Evolutionary conservation across 1,284 basidiomycete species (phyloP).

Genomic region (Grifola frondosa): DNA sequence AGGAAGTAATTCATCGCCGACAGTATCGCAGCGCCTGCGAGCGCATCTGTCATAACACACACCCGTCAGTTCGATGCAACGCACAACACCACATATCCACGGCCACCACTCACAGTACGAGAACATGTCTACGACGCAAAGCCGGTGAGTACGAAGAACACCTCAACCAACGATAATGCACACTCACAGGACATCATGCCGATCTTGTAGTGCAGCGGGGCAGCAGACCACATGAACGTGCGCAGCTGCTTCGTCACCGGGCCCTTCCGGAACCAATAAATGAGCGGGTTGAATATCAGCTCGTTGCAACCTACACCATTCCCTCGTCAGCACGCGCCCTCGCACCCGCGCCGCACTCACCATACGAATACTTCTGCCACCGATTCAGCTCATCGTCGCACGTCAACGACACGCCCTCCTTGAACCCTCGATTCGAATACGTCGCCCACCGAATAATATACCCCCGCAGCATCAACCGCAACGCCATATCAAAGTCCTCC

Average conservation of each 20-base stretch:
- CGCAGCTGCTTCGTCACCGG: slow-evolving; percentile 79
- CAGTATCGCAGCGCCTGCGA: slow-evolving; percentile 64
- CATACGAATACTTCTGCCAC: slow-evolving; percentile 88
- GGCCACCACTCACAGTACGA: slow-evolving; percentile 62
- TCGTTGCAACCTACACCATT: slow-evolving; percentile 54
- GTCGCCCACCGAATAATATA: slow-evolving; percentile 85
- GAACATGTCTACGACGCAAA: slow-evolving; percentile 68
- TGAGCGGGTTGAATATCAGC: slow-evolving; percentile 76
- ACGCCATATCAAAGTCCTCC: slow-evolving; percentile 79
- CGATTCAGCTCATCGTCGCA: slow-evolving; percentile 79
- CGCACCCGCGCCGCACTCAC: slow-evolving; percentile 37
- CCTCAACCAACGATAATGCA: slow-evolving; percentile 24
- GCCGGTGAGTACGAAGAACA: slow-evolving; percentile 16
- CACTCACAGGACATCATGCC: slow-evolving; percentile 73
- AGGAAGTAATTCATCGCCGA: slow-evolving; percentile 72
- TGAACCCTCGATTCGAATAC: slow-evolving; percentile 78
- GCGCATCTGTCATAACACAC: slow-evolving; percentile 54
- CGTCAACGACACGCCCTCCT: slow-evolving; percentile 85
- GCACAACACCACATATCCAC: neutral
- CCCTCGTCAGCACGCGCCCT: neutral
- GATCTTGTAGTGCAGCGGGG: slow-evolving; percentile 83
- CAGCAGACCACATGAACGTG: slow-evolving; percentile 71
- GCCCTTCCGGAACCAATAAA: slow-evolving; percentile 68
- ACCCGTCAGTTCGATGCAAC: neutral
- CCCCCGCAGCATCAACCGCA: slow-evolving; percentile 60